These are phyloP conservation scores for Phytopythium ostracodes DNA, from an alignment of 352 stramenopile species.

Conservation along the genomic window DNA sequence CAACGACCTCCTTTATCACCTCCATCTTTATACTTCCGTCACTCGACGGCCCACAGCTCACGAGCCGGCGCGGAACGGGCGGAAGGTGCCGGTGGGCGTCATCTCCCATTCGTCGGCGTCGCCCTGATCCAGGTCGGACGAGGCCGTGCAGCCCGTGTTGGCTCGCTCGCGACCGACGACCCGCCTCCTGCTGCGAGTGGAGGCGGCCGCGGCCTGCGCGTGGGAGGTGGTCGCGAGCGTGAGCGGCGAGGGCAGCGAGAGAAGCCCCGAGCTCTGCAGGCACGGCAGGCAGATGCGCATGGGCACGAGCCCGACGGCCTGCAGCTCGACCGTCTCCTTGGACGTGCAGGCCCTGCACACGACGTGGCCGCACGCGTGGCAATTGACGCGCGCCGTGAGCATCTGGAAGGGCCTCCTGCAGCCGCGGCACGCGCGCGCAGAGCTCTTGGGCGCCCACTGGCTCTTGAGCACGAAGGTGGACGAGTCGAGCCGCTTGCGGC, in stretches of 20 bases:
- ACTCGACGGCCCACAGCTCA: constrained; percentile 2
- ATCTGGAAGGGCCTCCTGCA: constrained; percentile 33
- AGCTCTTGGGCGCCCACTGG: constrained; percentile 33
- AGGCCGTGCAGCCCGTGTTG: constrained; percentile 1
- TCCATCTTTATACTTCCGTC: neutral
- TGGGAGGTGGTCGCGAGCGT: neutral
- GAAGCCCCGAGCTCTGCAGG: constrained; percentile 21
- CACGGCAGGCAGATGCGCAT: constrained; percentile 41
- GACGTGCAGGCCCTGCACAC: constrained; percentile 27
- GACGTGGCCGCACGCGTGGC: constrained; percentile 33
- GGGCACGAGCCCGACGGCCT: constrained; percentile 29
- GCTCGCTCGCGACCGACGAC: neutral
- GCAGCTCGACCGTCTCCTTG: constrained; percentile 36
- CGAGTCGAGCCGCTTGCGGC: constrained; percentile 39
- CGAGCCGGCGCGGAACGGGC: constrained; percentile 16
- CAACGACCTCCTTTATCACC: neutral
- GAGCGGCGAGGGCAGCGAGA: constrained; percentile 9
- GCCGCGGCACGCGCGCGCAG: constrained; percentile 24
- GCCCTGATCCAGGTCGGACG: constrained; percentile 2
- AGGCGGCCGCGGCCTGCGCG: neutral
- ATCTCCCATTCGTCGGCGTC: constrained; percentile 30
- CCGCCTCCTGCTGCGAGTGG: neutral
- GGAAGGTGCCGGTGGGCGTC: constrained; percentile 21
- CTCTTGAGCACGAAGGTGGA: constrained; percentile 42
- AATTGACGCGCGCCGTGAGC: constrained; percentile 39